phyloP scores from a whole-genome alignment of 495 filamentous ascomycete species.

The Hypoxylon intermedium region DNA sequence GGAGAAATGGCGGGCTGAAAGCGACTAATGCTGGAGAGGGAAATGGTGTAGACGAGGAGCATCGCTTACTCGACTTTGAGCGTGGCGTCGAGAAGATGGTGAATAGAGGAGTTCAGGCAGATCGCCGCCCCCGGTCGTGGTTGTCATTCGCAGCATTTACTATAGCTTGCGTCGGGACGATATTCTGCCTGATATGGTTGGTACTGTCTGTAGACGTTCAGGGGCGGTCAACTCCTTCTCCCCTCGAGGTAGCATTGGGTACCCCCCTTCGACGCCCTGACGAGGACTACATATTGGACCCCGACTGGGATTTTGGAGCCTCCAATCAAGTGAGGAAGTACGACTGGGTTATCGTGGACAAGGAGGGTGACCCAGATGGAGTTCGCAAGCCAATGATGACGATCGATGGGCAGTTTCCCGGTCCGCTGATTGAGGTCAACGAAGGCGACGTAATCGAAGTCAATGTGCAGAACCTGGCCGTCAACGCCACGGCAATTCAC shows the following conservation, averaged over 20 bases:
- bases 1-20: background rate
- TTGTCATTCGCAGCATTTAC: slow-evolving; percentile 6
- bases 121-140: slow-evolving; percentile 6
- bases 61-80: slow-evolving; percentile 6
- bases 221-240: slow-evolving; percentile 4
- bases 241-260: slow-evolving; percentile 7
- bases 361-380: slow-evolving; percentile 61
- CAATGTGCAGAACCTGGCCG: slow-evolving; percentile 53
- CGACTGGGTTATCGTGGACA: slow-evolving; percentile 58
- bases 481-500: slow-evolving; percentile 61
- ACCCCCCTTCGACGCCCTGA: slow-evolving; percentile 38
- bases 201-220: slow-evolving; percentile 12
- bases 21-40: background rate
- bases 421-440: slow-evolving; percentile 58
- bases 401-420: slow-evolving; percentile 61
- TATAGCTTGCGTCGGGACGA: slow-evolving; percentile 20
- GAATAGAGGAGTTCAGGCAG: background rate
- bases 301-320: slow-evolving; percentile 54
- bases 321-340: slow-evolving; percentile 53
- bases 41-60: slow-evolving; percentile 1
- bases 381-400: slow-evolving; percentile 57
- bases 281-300: slow-evolving; percentile 54
- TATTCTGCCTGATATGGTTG: slow-evolving; percentile 21
- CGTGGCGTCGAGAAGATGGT: slow-evolving; percentile 1
- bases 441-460: slow-evolving; percentile 57